Conservation (phyloP, 1,139 yeast species). For the Fermentozyma sake region DNA sequence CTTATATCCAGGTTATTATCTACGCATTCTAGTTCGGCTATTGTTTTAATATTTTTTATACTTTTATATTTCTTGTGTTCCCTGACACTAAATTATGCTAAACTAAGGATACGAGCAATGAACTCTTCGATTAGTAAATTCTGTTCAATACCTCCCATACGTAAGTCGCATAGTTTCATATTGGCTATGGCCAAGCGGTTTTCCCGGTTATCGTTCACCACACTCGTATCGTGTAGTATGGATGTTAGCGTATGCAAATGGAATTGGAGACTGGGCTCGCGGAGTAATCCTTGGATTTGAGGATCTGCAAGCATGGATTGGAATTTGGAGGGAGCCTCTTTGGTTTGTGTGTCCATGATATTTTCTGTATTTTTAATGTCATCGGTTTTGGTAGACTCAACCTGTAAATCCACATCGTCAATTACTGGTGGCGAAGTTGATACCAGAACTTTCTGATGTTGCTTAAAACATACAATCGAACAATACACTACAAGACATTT, state of each 20-base stretch:
- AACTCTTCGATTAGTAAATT: slow-evolving; percentile 68
- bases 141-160: slow-evolving; percentile 61
- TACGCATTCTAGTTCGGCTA: no score
- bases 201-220: slow-evolving; percentile 43
- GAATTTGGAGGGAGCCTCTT: not conserved
- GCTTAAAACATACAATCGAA: slow-evolving; percentile 55
- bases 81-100: no score
- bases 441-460: slow-evolving; percentile 22
- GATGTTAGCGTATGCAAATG: slow-evolving; percentile 47
- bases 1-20: no score
- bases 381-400: slow-evolving; percentile 1
- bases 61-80: no score
- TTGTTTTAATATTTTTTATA: no score
- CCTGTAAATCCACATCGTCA: no score
- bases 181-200: slow-evolving; percentile 56
- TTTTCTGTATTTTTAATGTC: no score
- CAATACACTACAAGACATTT: slow-evolving; percentile 47
- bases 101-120: slow-evolving; percentile 15
- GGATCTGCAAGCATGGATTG: slow-evolving; percentile 22
- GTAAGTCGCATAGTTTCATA: slow-evolving; percentile 53
- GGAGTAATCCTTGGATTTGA: slow-evolving; percentile 37
- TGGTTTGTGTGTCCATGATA: no score
- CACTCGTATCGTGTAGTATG: slow-evolving; percentile 40
- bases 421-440: not conserved
- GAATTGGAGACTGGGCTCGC: slow-evolving; percentile 46